Conservation (phyloP, 305 asterid genomes). For the Fraxinus ornus region DNA sequence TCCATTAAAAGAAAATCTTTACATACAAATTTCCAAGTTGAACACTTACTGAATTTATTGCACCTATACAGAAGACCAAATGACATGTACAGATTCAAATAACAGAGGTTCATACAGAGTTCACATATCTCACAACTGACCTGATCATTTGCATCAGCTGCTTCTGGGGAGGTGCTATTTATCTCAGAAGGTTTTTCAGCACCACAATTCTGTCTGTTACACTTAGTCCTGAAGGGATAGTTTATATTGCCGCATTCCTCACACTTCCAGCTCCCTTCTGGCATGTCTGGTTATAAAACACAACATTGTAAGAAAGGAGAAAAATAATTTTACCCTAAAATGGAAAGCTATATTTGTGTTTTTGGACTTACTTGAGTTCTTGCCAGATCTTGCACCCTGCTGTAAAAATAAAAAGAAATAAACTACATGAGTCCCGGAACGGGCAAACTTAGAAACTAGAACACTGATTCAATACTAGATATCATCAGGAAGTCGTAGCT, state of each 20-base stretch:
- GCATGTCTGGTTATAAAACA: slow-evolving; percentile 65
- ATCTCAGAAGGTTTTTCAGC: slow-evolving; percentile 80
- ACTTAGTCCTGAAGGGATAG: slow-evolving; percentile 88
- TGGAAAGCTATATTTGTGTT: neutral
- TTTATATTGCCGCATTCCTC: slow-evolving; percentile 88
- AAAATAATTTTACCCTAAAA: neutral
- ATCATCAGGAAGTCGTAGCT: neutral
- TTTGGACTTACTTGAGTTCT: slow-evolving; percentile 60
- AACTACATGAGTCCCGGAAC: neutral
- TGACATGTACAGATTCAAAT: slow-evolving; percentile 20
- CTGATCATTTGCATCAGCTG: slow-evolving; percentile 71
- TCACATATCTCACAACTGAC: slow-evolving; percentile 58
- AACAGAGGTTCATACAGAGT: slow-evolving; percentile 28
- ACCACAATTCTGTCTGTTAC: slow-evolving; percentile 92
- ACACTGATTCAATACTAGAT: neutral
- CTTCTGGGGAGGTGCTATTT: slow-evolving; percentile 49
- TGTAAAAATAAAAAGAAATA: slow-evolving; percentile 6
- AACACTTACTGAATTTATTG: slow-evolving; percentile 25
- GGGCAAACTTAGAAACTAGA: neutral
- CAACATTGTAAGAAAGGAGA: slow-evolving; percentile 9
- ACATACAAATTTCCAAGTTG: slow-evolving; percentile 14
- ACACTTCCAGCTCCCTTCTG: slow-evolving; percentile 97
- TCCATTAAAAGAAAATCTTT: slow-evolving; percentile 18
- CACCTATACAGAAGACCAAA: slow-evolving; percentile 28
- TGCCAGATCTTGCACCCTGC: slow-evolving; percentile 61